Evolutionary conservation across 1,284 basidiomycete genomes (phyloP), one percentile per base, ranked within the genome.

Genomic region (Boletus semigastroideus): DNA sequence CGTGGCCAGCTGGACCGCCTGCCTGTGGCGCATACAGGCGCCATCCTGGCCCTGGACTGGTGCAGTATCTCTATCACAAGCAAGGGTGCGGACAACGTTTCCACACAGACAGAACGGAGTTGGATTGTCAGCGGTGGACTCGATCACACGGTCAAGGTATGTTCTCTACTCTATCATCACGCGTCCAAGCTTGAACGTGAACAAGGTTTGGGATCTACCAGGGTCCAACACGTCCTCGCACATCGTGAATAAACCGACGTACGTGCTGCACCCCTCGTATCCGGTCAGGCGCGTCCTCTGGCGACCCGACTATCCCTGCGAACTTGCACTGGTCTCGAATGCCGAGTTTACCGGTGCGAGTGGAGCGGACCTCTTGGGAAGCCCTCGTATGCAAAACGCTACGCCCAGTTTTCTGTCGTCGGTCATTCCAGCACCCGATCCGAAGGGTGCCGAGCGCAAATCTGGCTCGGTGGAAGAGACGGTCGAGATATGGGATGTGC

Each of bases 401-500:
- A 58, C 41, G 3, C 58, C 64, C 7, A 52, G 54, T 22, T 65
- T 70, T 39, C 53, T 69, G 19, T 48, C 53, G 14, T 40, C 43
- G 2, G 30, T 33, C 2, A 20, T 19, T 19, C 43, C 63, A 2
- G 39, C 19, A 3, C 37, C 40, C 43, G 46, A 60, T 28, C 36
- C 38, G 43, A 52, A 64, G 45, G 56, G 60, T 43, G 46, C 64
- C 43, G 64, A 71, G 4, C 34, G 39, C 3, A 65, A 56, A 25
- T 1, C 37, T 17, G 38, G 57, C 45, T 71, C 52, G 46, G 72
- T 66, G 5, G 79, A 80, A 1, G 85, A 89, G 61, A 72, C 79
- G 0, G 77, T 94, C 20, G 91, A 94, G 63, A 84, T 94, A 17
- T 95, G 92, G 92, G 92, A 95, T 64, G 90, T 92, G 1, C 77